A percentile compares a stretch with the other conserved stretches of the same genome.
These are phyloP conservation scores for Metschnikowia orientalis DNA, from an alignment of 805 yeast species.

Conservation along the genomic window DNA sequence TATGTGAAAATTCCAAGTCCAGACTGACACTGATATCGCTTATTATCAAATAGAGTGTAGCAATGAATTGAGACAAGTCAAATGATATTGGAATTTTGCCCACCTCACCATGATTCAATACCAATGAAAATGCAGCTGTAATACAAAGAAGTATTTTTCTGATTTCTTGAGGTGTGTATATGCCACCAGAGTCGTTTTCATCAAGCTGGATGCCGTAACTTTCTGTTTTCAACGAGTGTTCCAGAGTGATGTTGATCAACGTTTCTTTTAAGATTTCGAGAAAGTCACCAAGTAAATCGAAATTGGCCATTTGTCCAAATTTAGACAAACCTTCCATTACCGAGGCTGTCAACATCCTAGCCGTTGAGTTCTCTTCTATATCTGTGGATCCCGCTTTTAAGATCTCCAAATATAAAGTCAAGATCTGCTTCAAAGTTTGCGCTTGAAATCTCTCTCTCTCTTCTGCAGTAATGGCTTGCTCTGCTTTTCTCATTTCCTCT, in stretches of 20 bases:
- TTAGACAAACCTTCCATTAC: slow-evolving; percentile 88
- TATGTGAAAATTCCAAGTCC: slow-evolving; percentile 81
- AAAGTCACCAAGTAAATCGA: slow-evolving; percentile 89
- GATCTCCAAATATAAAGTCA: slow-evolving; percentile 73
- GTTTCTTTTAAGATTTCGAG: slow-evolving; percentile 85
- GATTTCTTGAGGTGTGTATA: slow-evolving; percentile 39
- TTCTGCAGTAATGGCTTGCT: slow-evolving; percentile 79
- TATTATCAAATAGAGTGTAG: slow-evolving; percentile 65
- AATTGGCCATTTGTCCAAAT: slow-evolving; percentile 88
- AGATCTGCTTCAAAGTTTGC: slow-evolving; percentile 67
- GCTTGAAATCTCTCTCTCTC: slow-evolving; percentile 85
- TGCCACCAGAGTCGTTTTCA: slow-evolving; percentile 26
- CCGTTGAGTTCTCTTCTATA: slow-evolving; percentile 41
- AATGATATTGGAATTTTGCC: slow-evolving; percentile 58
- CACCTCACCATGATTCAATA: slow-evolving; percentile 59
- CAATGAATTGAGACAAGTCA: slow-evolving; percentile 77
- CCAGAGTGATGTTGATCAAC: slow-evolving; percentile 48
- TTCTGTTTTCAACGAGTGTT: slow-evolving; percentile 37
- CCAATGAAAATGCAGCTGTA: slow-evolving; percentile 84
- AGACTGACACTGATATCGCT: slow-evolving; percentile 70
- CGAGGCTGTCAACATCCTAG: slow-evolving; percentile 60
- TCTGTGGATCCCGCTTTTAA: slow-evolving; percentile 44
- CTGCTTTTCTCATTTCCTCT: slow-evolving; percentile 83
- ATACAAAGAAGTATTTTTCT: slow-evolving; percentile 78
- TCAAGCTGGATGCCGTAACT: slow-evolving; percentile 12